Evolutionary conservation across 179 eudicot genomes (phyloP), one percentile per base, ranked within the genome.

Genomic region (Beta lomatogona): DNA sequence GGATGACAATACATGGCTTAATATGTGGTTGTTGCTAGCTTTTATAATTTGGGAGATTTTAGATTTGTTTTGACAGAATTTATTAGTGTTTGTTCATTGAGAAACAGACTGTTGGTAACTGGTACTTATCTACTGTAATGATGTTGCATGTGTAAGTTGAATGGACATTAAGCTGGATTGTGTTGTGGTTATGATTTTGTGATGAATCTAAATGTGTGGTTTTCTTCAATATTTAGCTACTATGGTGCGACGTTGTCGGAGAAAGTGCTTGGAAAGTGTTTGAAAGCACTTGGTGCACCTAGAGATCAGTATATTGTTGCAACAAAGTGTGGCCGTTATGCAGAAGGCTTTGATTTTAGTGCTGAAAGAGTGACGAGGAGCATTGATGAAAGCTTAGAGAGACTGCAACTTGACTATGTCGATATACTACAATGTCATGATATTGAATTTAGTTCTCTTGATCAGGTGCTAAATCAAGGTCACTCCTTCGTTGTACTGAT

Each of bases 341-440:
- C 31, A 9, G 98, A 96, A 9, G 99, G 99, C 44, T 94, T 96
- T 84, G 98, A 96, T 87, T 96, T 96, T 79, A 93, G 98, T 86
- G 96, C 98, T 18, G 94, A 91, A 82, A 94, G 98, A 83, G 98
- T 96, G 76, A 93, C 97, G 6, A 94, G 64, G 80, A 96, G 99
- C 85, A 91, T 96, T 84, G 98, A 93, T 75, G 99, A 96, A 87
- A 96, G 99, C 90, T 85, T 96, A 80, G 94, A 85, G 31, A 91
- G 99, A 83, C 87, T 96, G 89, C 98, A 94, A 85, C 96, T 96
- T 76, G 97, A 94, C 77, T 96, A 94, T 89, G 98, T 96, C 28
- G 99, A 94, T 86, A 91, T 96, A 73, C 77, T 96, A 59, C 99
- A 92, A 31, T 96, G 99, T 86, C 99, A 96, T 85, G 99, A 96